phyloP scores from a whole-genome alignment of 768 basidiomycete species.

The Agrocybe praecox region DNA sequence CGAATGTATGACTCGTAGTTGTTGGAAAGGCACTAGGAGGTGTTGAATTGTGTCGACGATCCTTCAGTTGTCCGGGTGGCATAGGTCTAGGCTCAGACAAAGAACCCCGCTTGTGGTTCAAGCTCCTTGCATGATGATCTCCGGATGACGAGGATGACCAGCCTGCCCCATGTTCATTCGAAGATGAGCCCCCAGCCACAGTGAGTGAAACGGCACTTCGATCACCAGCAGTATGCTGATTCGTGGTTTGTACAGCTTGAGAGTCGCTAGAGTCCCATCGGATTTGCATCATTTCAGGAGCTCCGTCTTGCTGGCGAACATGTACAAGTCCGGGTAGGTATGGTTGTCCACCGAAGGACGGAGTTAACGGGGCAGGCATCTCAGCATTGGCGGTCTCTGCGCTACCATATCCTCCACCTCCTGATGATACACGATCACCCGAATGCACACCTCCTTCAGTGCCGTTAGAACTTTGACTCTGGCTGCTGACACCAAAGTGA shows the following conservation, averaged over 20 bases:
- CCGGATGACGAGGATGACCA: constrained; percentile 4
- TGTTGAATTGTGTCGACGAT: constrained; percentile 14
- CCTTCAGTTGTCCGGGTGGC: neutral
- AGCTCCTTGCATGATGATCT: constrained; percentile 1
- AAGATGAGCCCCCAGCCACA: constrained; percentile 13
- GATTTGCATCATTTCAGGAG: neutral
- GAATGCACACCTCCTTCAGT: neutral
- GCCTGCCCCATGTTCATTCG: constrained; percentile 11
- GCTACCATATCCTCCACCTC: constrained; percentile 18
- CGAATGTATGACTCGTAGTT: neutral
- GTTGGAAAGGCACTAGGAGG: constrained; percentile 15
- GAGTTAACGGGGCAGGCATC: constrained; percentile 8
- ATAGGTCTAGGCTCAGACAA: constrained; percentile 15
- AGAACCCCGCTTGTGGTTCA: constrained; percentile 10
- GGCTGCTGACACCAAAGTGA: constrained; percentile 11
- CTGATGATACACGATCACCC: constrained; percentile 12
- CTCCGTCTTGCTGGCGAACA: neutral
- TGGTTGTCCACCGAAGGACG: constrained; percentile 24
- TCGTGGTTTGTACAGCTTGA: neutral
- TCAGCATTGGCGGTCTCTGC: constrained; percentile 22
- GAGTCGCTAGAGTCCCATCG: neutral
- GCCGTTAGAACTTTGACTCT: constrained; percentile 5
- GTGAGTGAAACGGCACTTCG: constrained; percentile 19
- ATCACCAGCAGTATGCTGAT: constrained; percentile 5
- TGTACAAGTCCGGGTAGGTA: constrained; percentile 16